Evolutionary conservation across 768 basidiomycete genomes (phyloP), one percentile per base, ranked within the genome.

Genomic region (Agrocybe pediades): DNA sequence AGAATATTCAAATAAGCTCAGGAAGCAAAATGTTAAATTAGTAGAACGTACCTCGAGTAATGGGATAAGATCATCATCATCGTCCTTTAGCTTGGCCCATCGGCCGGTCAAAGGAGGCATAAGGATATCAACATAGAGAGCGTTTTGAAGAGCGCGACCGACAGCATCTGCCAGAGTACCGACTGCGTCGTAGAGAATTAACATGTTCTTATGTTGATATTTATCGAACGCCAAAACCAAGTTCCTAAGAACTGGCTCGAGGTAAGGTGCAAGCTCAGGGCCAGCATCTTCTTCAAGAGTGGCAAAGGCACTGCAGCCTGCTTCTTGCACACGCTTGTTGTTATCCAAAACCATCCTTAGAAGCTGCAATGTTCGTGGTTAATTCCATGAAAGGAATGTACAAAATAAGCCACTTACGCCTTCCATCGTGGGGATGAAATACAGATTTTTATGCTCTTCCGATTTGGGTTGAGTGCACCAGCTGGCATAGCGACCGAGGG

Each of bases 121-220:
- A 59, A 99, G 74, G 57, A 98, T 95, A 39, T 97, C 93, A 48
- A 98, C 90, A 66, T 90, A 95, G 8, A 83, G 74, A 7, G 92
- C 82, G 66, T 95, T 92, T 65, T 90, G 86, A 57, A 99, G 73
- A 5, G 93, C 90, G 33, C 86, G 68, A 2, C 95, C 95, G 41
- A 99, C 97, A 3, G 95, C 94, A 65, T 99, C 97, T 6, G 97
- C 97, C 30, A 99, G 78, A 0, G 97, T 99, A 6, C 97, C 97
- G 42, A 99, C 90, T n/a, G 97, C 97, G 64, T 99, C 97, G 66
- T 98, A 98, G 26, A 99, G 75, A 55, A 98, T 99, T 60, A 99
- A 82, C 83, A 98, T 88, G 68, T 99, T 99, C 81, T 98, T 98
- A 72, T 97, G 95, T 67, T 99, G 97, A 71, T 99, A 99, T 73